Percentiles rank a stretch among this genome's conserved stretches.
phyloP scores from a whole-genome alignment of 2,329 filamentous ascomycete species.

The Hypomyces perniciosus region DNA sequence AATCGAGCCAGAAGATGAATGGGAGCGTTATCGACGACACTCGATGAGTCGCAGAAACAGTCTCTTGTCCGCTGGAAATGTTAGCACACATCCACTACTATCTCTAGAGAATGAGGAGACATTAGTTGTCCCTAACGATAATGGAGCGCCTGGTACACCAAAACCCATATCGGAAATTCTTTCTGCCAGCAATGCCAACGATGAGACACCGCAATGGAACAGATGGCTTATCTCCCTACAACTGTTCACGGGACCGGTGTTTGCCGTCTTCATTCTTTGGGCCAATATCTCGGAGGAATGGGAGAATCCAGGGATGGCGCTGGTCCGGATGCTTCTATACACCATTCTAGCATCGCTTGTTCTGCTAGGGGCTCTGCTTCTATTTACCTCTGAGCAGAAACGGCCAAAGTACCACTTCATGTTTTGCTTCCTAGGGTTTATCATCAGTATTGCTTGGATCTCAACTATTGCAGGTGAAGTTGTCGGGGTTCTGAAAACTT shows the following conservation, averaged over 20 bases:
- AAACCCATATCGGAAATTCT: slow-evolving; percentile 29
- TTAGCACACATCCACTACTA: slow-evolving; percentile 14
- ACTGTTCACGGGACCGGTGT: slow-evolving; percentile 79
- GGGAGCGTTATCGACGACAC: slow-evolving; percentile 52
- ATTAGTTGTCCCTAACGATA: slow-evolving; percentile 9
- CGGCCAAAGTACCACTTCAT: slow-evolving; percentile 69
- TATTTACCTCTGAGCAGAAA: slow-evolving; percentile 60
- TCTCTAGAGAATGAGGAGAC: slow-evolving; percentile 19
- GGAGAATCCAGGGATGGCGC: slow-evolving; percentile 42
- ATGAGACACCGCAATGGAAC: slow-evolving; percentile 64
- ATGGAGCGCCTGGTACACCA: slow-evolving; percentile 4
- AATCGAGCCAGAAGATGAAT: slow-evolving; percentile 46
- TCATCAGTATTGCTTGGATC: slow-evolving; percentile 92
- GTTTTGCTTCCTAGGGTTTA: slow-evolving; percentile 83
- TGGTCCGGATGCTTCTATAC: slow-evolving; percentile 54
- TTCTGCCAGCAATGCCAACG: slow-evolving; percentile 27
- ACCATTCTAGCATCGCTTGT: slow-evolving; percentile 65
- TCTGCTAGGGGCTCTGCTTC: slow-evolving; percentile 59
- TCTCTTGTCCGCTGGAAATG: slow-evolving; percentile 7
- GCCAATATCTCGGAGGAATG: slow-evolving; percentile 57
- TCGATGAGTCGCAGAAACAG: slow-evolving; percentile 29
- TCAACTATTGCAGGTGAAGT: slow-evolving; percentile 94
- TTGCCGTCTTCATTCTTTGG: slow-evolving; percentile 72
- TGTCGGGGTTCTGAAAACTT: slow-evolving; percentile 85
- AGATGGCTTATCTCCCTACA: slow-evolving; percentile 85